Percentiles rank a stretch among this genome's conserved stretches.
phyloP scores from a whole-genome alignment of 73 alveolate genomes.

The Symbiodinium natans region DNA sequence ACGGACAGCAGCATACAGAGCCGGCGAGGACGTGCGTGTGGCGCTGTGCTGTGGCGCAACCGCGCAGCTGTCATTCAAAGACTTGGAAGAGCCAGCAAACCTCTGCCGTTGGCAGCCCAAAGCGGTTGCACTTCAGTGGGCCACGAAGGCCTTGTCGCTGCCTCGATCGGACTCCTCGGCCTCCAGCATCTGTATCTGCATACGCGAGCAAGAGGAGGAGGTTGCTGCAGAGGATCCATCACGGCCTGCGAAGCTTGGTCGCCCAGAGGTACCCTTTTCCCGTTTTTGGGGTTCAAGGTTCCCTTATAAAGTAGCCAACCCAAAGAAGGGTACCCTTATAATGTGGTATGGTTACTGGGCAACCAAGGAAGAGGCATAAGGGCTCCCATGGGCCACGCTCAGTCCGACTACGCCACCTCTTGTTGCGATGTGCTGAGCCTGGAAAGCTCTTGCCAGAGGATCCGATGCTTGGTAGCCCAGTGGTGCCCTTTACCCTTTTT shows the following conservation, averaged over 20 bases:
- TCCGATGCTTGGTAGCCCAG: conserved; percentile 20
- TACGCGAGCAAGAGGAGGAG: conserved; percentile 75
- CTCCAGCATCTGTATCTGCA: conserved; percentile 87
- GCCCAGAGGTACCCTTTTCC: no score
- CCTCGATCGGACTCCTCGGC: conserved; percentile 20
- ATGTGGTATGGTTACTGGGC: no score
- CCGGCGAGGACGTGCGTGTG: conserved; percentile 49
- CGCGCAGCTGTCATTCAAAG: conserved; percentile 33
- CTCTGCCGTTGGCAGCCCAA: conserved; percentile 78
- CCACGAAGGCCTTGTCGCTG: conserved; percentile 26
- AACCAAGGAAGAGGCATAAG: conserved; percentile 51
- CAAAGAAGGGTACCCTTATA: no score
- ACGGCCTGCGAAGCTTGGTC: no score
- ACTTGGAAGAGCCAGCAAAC: conserved; percentile 72
- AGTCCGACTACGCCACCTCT: conserved; percentile 75
- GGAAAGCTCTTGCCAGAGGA: conserved; percentile 76
- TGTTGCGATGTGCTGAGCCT: conserved; percentile 74
- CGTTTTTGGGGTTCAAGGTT: no score
- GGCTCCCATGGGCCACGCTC: conserved; percentile 56
- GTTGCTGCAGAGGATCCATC: conserved; percentile 16
- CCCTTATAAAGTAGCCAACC: no score
- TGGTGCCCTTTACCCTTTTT: no score
- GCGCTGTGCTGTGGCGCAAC: conserved; percentile 80
- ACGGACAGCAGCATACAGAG: neutral
- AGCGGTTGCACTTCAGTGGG: conserved; percentile 84